Conservation (phyloP, 352 stramenopile species). For the Globisporangium viniferum region DNA sequence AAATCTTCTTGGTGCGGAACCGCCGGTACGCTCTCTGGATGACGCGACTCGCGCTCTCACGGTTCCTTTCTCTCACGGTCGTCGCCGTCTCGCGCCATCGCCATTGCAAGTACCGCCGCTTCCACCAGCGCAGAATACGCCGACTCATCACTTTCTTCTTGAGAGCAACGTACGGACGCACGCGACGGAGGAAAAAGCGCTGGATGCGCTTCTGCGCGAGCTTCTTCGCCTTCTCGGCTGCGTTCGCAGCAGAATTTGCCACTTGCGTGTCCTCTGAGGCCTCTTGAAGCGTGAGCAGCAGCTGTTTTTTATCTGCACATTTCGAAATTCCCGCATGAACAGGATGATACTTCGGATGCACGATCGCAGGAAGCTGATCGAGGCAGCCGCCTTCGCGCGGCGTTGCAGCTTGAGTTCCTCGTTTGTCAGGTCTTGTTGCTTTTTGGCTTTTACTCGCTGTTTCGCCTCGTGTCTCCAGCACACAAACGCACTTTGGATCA, state of each 20-base stretch:
- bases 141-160: slow-evolving; percentile 51
- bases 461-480: slow-evolving; percentile 15
- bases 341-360: slow-evolving; percentile 35
- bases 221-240: background rate
- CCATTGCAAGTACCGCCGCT: slow-evolving; percentile 14
- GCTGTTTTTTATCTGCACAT: slow-evolving; percentile 35
- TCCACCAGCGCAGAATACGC: slow-evolving; percentile 49
- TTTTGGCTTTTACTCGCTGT: background rate
- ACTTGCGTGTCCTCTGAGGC: slow-evolving; percentile 32
- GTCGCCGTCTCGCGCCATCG: slow-evolving; percentile 30
- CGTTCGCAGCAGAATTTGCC: background rate
- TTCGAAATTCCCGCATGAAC: slow-evolving; percentile 28
- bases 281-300: slow-evolving; percentile 36
- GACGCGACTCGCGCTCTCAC: slow-evolving; percentile 24
- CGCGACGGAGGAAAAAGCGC: slow-evolving; percentile 47
- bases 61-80: slow-evolving; percentile 9
- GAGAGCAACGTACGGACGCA: slow-evolving; percentile 37
- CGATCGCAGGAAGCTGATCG: slow-evolving; percentile 22
- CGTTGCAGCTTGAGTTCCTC: slow-evolving; percentile 5
- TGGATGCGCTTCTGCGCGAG: slow-evolving; percentile 35
- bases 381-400: slow-evolving; percentile 10
- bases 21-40: slow-evolving; percentile 46
- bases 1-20: slow-evolving; percentile 25
- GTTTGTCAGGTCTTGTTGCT: background rate
- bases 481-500: slow-evolving; percentile 35